These are phyloP conservation scores for Fraxinus albicans DNA, from an alignment of 305 asterid genomes.

Conservation along the genomic window DNA sequence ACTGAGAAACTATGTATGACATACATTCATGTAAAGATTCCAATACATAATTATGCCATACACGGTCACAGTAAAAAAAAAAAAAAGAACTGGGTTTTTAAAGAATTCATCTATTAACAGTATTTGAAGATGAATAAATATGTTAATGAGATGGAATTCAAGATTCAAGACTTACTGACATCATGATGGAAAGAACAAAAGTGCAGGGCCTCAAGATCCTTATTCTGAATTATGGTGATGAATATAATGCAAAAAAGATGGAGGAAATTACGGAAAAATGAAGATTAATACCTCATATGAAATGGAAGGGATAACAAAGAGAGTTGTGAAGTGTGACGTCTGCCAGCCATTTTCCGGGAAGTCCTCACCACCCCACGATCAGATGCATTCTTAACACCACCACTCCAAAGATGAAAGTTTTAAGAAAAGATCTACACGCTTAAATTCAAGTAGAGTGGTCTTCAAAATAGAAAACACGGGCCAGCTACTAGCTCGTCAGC, in stretches of 20 bases:
- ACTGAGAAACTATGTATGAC: neutral
- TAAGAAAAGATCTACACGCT: too few species aligned
- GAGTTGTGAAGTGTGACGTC: neutral
- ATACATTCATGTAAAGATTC: neutral
- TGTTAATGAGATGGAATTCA: neutral
- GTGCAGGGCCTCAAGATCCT: neutral
- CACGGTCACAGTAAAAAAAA: neutral
- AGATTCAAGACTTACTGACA: conserved; percentile 4
- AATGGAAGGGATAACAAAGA: neutral
- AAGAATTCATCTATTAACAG: neutral
- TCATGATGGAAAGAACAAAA: neutral
- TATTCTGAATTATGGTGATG: neutral
- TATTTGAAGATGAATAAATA: neutral
- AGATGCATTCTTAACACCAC: neutral
- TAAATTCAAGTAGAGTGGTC: too few species aligned
- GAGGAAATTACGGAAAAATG: neutral
- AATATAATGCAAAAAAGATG: neutral
- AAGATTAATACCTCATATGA: neutral
- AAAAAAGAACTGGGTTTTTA: neutral
- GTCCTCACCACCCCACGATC: neutral
- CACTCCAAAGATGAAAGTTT: neutral
- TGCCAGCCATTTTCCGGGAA: conserved; percentile 1
- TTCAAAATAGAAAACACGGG: too few species aligned
- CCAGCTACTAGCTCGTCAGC: too few species aligned
- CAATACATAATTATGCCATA: neutral